Evolutionary conservation across 108 stramenopile species (phyloP), one percentile per base, ranked within the genome.

Genomic region (Stephanodiscus triporus): DNA sequence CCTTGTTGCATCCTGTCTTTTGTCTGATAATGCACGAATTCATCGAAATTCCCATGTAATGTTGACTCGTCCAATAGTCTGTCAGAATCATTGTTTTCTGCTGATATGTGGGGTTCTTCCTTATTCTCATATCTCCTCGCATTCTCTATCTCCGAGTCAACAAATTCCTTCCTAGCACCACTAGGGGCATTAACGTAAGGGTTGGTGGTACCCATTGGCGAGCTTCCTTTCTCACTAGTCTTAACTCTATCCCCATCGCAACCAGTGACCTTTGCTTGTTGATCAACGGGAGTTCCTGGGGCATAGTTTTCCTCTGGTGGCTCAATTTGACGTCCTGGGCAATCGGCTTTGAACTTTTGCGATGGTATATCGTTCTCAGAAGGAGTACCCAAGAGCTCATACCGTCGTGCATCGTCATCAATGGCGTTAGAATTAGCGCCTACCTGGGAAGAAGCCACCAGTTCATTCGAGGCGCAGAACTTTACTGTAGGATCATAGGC

Each of bases 161-260:
- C 9, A 10, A 26, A 16, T 27, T 9, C 30, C 29, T 16, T 32
- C 27, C 1, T 57, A 30, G 58, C 4, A 17, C n/a, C n/a, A n/a
- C n/a, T n/a, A n/a, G n/a, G 34, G 58, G 68, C 76, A 58, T 69
- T 50, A 7, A 51, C 38, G 42, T 38, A 63, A 57, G 26, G 42
- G 23, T 23, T 9, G 11, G 68, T 32, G 14, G 56, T 32, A 30
- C 38, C 30, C 37, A 77, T 38, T 27, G 69, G 76, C n/a, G 76
- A 77, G 47, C 63, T 77, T 58, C 63, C 76, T 34, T 49, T 77
- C 34, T 77, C 76, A 45, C 76, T 61, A 9, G 74, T 67, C 40
- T 45, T 27, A 6, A 55, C 42, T 23, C 9, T 37, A 14, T 66
- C 48, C 13, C 16, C 14, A 16, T 27, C 49, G 27, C 40, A 22